Evolutionary conservation across 352 stramenopile species (phyloP).

Genomic region (Globisporangium rhizosaccharum): DNA sequence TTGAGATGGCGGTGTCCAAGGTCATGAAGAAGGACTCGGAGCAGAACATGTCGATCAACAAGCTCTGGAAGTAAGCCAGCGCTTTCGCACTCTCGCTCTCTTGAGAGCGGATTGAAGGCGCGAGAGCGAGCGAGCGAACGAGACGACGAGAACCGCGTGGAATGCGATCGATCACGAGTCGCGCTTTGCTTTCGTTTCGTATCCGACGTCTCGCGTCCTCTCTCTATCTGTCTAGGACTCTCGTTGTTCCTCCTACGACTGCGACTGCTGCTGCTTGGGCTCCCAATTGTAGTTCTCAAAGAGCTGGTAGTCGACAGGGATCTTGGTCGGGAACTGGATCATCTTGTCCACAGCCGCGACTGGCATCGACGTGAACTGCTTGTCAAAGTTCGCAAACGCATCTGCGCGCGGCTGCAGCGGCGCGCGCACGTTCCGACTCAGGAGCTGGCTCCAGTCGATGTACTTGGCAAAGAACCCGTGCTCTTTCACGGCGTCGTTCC

Average conservation of each 20-base stretch:
- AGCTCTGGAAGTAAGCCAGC: slow-evolving; percentile 97
- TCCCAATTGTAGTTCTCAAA: slow-evolving; percentile 88
- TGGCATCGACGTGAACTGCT: slow-evolving; percentile 81
- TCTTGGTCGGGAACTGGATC: slow-evolving; percentile 68
- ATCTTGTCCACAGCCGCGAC: slow-evolving; percentile 66
- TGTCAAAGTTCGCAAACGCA: slow-evolving; percentile 82
- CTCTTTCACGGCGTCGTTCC: slow-evolving; percentile 44
- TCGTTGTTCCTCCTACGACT: not conserved
- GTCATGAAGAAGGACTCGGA: slow-evolving; percentile 99
- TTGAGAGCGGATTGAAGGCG: not conserved
- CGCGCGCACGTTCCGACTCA: slow-evolving; percentile 37
- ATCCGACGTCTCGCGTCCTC: no score
- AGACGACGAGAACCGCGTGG: not conserved
- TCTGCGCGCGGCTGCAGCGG: slow-evolving; percentile 63
- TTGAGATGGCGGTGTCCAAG: slow-evolving; percentile 99
- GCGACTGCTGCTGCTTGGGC: slow-evolving; percentile 19
- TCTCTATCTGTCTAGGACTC: not conserved
- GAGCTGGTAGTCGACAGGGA: slow-evolving; percentile 76
- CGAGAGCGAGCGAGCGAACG: not conserved
- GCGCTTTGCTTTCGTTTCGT: not conserved
- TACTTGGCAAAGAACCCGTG: slow-evolving; percentile 69
- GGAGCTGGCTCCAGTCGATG: slow-evolving; percentile 53
- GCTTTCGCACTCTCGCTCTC: not conserved
- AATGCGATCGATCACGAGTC: not conserved
- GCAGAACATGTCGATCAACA: slow-evolving; percentile 96